Evolutionary conservation across 2,329 filamentous ascomycete species (phyloP).

Genomic region (Fusarium devonianum): DNA sequence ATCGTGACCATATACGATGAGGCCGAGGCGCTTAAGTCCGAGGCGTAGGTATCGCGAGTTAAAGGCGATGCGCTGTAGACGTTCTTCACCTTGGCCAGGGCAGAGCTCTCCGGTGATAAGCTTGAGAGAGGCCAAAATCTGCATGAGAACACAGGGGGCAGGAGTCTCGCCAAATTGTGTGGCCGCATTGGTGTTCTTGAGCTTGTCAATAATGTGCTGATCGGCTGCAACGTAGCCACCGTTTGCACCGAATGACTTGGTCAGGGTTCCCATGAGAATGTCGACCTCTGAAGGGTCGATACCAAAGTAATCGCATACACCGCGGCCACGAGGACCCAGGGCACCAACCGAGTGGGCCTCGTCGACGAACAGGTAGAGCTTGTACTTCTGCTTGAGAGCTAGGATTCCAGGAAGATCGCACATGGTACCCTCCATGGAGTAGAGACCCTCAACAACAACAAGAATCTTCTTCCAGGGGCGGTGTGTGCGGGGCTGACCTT

Average conservation of each 20-base stretch:
- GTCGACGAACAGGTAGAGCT: constrained; percentile 94
- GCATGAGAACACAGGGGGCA: constrained; percentile 84
- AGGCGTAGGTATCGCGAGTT: constrained; percentile 98
- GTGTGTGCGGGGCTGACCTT: constrained; percentile 97
- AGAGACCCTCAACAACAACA: constrained; percentile 93
- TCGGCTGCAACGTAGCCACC: constrained; percentile 94
- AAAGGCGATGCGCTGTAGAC: constrained; percentile 93
- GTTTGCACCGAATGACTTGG: constrained; percentile 98
- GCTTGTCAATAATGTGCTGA: constrained; percentile 90
- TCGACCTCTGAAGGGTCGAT: constrained; percentile 89
- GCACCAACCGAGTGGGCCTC: constrained; percentile 97
- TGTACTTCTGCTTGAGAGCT: constrained; percentile 91
- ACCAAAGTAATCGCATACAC: constrained; percentile 97
- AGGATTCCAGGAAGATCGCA: constrained; percentile 93
- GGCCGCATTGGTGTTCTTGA: constrained; percentile 84
- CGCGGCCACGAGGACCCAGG: constrained; percentile 84
- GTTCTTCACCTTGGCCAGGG: constrained; percentile 93
- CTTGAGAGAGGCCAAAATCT: constrained; percentile 85
- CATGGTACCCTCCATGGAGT: constrained; percentile 99
- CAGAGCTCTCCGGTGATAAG: constrained; percentile 88
- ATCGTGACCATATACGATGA: constrained; percentile 96
- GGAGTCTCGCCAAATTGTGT: constrained; percentile 89
- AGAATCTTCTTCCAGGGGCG: constrained; percentile 99
- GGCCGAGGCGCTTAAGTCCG: constrained; percentile 93
- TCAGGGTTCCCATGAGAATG: constrained; percentile 97